phyloP scores from a whole-genome alignment of 192 early-diverging fungal genomes.

The Lobosporangium transversale region DNA sequence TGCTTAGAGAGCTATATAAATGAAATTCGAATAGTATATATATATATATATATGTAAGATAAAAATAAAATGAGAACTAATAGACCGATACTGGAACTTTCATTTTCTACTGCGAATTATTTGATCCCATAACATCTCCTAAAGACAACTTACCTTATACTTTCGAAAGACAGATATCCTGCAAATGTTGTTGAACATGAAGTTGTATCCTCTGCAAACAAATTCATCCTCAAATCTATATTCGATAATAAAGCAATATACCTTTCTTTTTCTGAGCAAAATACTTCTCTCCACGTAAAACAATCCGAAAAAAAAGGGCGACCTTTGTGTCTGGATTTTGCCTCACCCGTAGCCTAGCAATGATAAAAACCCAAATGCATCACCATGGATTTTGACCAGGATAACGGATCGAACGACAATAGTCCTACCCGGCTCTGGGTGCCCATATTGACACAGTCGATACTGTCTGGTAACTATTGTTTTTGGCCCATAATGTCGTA shows the following conservation, averaged over 20 bases:
- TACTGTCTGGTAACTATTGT: conserved; percentile 30
- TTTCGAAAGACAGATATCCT: conserved; percentile 51
- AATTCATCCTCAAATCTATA: conserved; percentile 45
- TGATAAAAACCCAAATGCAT: conserved; percentile 39
- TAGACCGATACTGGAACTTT: too few relatives aligned
- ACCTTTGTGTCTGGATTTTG: not conserved
- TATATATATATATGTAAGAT: too few relatives aligned
- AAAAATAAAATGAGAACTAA: not conserved
- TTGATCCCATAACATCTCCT: not conserved
- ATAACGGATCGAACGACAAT: conserved; percentile 44
- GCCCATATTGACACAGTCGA: conserved; percentile 47
- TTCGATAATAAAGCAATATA: not conserved
- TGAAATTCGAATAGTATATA: too few relatives aligned
- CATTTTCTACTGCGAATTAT: too few relatives aligned
- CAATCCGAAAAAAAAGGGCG: not conserved
- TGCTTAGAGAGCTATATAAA: conserved; percentile 33
- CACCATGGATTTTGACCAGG: conserved; percentile 48
- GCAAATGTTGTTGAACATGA: conserved; percentile 49
- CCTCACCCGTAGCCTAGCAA: conserved; percentile 42
- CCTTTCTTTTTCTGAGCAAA: not conserved
- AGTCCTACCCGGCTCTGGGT: conserved; percentile 44
- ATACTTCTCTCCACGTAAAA: not conserved
- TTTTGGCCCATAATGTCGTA: conserved; percentile 7
- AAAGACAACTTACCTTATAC: conserved; percentile 27
- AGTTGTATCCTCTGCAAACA: conserved; percentile 48